Evolutionary conservation across 2,329 filamentous ascomycete species (phyloP), one percentile per base, ranked within the genome.

Genomic region (Lachnellula cervina): DNA sequence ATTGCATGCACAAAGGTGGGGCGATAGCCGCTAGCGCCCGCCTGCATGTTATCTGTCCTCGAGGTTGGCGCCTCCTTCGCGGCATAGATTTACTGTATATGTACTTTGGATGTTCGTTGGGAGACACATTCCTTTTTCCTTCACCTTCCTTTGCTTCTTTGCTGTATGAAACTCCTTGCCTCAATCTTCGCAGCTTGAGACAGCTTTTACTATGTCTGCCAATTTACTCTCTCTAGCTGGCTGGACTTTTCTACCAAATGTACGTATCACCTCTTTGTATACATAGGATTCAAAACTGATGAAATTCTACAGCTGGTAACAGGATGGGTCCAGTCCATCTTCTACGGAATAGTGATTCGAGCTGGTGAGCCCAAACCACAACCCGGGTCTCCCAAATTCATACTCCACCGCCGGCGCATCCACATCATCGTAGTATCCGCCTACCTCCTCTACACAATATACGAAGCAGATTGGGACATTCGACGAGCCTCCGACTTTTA

Each of bases 371-470:
- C 89, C 14, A 89, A 88, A 57, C 93, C 88, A 1, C 82, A 74
- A 56, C 82, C 88, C 37, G 82, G 89, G 71, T 78, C 80, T n/a
- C 79, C 84, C 2, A 84, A 84, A 62, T 89, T 83, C 70, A 77
- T 80, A 60, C 79, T 80, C 55, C 89, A 97, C 75, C 87, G 90
- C 58, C 88, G 88, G 56, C 82, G 84, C 65, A 93, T 97, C 70
- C 86, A 94, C 70, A 87, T 93, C 68, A 77, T 87, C 64, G 89
- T 97, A 66, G 87, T 97, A 50, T 77, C 87, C 49, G 75, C 82
- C 58, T 99, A 97, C 75, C 88, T 97, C 38, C 74, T 87, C 62
- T 97, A 96, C 78, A 96, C 91, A 47, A 84, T 97, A 66, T 94
- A 92, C 75, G 93, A 97, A 74, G 88, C 90, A 66, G 89, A 96